Percentiles rank a stretch among this genome's conserved stretches.
Conservation (phyloP, 208 protist genomes). For the Leishmania guyanensis region DNA sequence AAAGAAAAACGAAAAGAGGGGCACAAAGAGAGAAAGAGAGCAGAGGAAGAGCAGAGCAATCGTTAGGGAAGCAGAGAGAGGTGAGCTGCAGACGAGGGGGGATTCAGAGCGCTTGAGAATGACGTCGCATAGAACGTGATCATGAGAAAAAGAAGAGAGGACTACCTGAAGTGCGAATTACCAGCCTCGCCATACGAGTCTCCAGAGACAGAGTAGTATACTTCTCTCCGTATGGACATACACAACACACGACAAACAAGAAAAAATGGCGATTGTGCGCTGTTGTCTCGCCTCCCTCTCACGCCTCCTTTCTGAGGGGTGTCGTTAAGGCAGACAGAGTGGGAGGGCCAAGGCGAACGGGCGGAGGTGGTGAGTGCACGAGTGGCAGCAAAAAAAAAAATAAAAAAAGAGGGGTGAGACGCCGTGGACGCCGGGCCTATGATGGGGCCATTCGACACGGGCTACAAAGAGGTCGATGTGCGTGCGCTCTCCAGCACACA, state of each 20-base stretch:
- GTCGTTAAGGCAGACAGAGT: not conserved
- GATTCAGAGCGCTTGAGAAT: not conserved
- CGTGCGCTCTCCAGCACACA: not conserved
- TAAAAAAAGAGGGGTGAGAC: not conserved
- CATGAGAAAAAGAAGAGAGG: not conserved
- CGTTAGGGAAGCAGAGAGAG: not conserved
- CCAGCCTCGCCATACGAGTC: not conserved
- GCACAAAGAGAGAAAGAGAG: not conserved
- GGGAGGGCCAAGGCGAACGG: not conserved
- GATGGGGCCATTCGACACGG: not conserved
- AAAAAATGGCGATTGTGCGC: not conserved
- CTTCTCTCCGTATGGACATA: not conserved
- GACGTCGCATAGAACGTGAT: not conserved
- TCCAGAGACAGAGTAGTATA: not conserved
- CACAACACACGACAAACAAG: not conserved
- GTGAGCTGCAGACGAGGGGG: not conserved
- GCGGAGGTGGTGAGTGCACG: not conserved
- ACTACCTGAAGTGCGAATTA: not conserved
- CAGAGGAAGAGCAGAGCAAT: constrained; percentile 12
- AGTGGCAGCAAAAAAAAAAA: not conserved
- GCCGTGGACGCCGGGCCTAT: not conserved
- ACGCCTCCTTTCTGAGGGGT: no score
- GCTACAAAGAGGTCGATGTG: not conserved
- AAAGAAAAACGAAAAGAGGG: not conserved
- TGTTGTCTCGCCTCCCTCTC: not conserved